A percentile compares a stretch with the other conserved stretches of the same genome.
phyloP scores from a whole-genome alignment of 2,329 filamentous ascomycete species.

The Chaetomiaceae sp. region DNA sequence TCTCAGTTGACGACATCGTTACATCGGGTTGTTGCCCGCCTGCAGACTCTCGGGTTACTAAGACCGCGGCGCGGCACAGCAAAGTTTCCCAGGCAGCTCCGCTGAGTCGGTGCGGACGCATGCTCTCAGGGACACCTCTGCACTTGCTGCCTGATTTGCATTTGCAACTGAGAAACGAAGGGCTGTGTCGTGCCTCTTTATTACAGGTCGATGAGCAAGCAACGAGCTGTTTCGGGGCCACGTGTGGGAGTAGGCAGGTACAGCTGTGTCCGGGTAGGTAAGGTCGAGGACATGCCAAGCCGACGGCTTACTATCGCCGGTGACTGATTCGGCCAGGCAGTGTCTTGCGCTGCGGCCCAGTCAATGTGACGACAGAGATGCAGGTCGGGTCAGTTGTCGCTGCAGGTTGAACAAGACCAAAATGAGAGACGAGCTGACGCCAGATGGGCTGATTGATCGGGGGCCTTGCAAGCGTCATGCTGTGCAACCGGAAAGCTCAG shows the following conservation, averaged over 20 bases:
- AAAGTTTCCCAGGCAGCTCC: not conserved
- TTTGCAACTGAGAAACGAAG: too few relatives aligned
- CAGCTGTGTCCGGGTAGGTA: too few relatives aligned
- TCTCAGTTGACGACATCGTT: too few relatives aligned
- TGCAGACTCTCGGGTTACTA: too few relatives aligned
- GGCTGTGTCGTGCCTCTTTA: too few relatives aligned
- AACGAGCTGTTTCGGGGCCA: too few relatives aligned
- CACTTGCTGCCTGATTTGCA: too few relatives aligned
- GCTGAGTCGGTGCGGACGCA: not conserved
- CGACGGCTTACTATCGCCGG: not conserved
- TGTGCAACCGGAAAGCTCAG: conserved; percentile 4
- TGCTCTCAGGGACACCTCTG: too few relatives aligned
- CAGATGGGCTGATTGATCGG: not conserved
- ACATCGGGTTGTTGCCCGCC: too few relatives aligned
- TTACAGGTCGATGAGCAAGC: too few relatives aligned
- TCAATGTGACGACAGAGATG: conserved; percentile 1
- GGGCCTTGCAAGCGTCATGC: not conserved
- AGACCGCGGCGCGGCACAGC: not conserved
- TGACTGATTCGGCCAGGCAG: conserved; percentile 6
- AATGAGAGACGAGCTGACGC: not conserved
- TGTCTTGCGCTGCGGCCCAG: conserved; percentile 1
- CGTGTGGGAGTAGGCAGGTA: too few relatives aligned
- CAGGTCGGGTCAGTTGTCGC: not conserved
- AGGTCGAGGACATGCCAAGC: not conserved
- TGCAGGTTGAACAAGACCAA: not conserved